Conservation (phyloP, 768 basidiomycete species). For the Aureoboletus auriporus region DNA sequence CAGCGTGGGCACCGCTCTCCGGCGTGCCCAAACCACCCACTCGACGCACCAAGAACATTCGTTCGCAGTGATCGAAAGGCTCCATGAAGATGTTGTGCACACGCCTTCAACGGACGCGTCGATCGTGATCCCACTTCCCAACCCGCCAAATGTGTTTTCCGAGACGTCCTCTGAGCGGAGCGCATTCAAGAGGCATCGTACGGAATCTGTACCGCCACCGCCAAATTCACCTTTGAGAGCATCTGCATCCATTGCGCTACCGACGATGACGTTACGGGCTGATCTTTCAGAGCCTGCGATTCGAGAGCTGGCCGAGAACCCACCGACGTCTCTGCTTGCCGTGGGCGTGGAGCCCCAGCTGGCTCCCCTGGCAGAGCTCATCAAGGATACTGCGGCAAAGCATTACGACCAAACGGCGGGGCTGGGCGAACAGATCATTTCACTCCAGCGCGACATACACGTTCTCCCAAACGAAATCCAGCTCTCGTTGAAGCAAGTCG, state of each 20-base stretch:
- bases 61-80: constrained; percentile 24
- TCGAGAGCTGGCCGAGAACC: constrained; percentile 16
- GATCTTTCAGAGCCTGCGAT: constrained; percentile 20
- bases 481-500: constrained; percentile 7
- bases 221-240: constrained; percentile 10
- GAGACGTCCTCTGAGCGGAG: constrained; percentile 19
- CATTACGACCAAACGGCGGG: constrained; percentile 34
- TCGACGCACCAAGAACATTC: constrained; percentile 9
- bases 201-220: constrained; percentile 5
- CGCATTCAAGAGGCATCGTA: constrained; percentile 15
- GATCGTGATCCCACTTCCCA: constrained; percentile 21
- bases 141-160: constrained; percentile 6
- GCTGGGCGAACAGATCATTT: constrained; percentile 30
- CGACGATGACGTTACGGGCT: constrained; percentile 8
- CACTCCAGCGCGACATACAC: constrained; percentile 30
- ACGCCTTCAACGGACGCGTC: constrained; percentile 23
- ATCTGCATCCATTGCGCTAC: background rate
- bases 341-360: constrained; percentile 15
- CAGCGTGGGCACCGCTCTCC: constrained; percentile 21
- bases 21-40: constrained; percentile 18
- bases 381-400: constrained; percentile 33
- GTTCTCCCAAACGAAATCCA: constrained; percentile 26
- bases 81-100: constrained; percentile 11
- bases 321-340: constrained; percentile 6
- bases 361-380: constrained; percentile 29